Conservation (phyloP, 1,284 basidiomycete genomes). For the Papiliotrema nemorosa region DNA sequence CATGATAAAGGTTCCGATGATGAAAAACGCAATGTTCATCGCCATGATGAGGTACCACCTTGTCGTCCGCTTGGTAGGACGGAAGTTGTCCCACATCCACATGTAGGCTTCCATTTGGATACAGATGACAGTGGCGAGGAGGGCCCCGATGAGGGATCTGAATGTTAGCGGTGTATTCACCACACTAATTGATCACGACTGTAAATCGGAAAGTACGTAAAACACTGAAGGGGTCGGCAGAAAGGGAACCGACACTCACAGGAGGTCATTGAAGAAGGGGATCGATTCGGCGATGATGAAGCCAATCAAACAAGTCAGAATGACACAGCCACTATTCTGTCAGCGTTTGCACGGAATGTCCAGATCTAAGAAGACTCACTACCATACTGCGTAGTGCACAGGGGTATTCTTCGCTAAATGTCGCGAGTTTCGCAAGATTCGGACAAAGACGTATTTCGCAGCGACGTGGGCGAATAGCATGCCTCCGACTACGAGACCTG, state of each 20-base stretch:
- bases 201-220: too few species aligned
- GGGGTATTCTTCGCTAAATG: conserved; percentile 60
- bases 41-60: conserved; percentile 15
- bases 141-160: conserved; percentile 19
- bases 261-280: conserved; percentile 18
- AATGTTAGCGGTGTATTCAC: too few species aligned
- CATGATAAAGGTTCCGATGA: conserved; percentile 25
- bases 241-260: conserved; percentile 3
- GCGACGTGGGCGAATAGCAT: conserved; percentile 33
- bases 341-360: too few species aligned
- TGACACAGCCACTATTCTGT: not conserved
- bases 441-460: conserved; percentile 54
- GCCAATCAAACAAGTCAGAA: conserved; percentile 2
- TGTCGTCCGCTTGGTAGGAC: conserved; percentile 6
- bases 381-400: conserved; percentile 60
- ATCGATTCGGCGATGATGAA: conserved; percentile 19
- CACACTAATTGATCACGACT: too few species aligned
- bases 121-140: conserved; percentile 15
- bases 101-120: conserved; percentile 20
- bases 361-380: conserved; percentile 33
- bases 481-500: conserved; percentile 31
- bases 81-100: conserved; percentile 29
- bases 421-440: conserved; percentile 56
- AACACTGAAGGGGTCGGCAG: too few species aligned
- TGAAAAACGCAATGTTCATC: conserved; percentile 24